These are phyloP conservation scores for Bromus sterilis DNA, from an alignment of 176 grass and related monocot species.

Conservation along the genomic window DNA sequence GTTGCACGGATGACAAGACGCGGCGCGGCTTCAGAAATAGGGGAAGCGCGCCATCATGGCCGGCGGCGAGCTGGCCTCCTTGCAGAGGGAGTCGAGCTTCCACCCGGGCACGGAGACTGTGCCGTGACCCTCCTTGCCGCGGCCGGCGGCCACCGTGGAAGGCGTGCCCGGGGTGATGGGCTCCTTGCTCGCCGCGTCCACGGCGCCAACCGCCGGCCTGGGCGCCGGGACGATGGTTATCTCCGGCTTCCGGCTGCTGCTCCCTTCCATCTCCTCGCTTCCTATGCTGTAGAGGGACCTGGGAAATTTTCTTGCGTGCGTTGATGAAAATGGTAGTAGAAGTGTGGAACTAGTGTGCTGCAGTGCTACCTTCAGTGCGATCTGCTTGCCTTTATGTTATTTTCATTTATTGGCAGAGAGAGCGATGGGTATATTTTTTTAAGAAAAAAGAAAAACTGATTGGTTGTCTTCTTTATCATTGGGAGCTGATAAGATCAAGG, in stretches of 20 bases:
- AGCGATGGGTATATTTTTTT: neutral
- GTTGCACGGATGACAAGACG: neutral
- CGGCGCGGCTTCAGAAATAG: conserved; percentile 41
- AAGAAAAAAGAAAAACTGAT: neutral
- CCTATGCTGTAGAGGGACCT: neutral
- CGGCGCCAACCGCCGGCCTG: neutral
- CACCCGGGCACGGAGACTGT: conserved; percentile 42
- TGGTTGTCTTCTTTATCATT: neutral
- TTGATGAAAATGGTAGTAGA: neutral
- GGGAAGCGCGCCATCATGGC: conserved; percentile 41
- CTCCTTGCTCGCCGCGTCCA: conserved; percentile 12
- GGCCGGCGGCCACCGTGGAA: neutral
- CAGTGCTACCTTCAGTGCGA: neutral
- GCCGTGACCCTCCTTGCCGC: neutral
- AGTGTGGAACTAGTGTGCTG: neutral
- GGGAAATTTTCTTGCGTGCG: neutral
- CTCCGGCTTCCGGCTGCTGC: conserved; percentile 16
- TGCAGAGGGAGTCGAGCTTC: conserved; percentile 71
- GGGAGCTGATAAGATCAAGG: conserved; percentile 28
- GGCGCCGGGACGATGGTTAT: conserved; percentile 10
- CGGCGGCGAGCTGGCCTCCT: conserved; percentile 22
- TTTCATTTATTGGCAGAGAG: neutral
- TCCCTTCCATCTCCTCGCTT: conserved; percentile 31
- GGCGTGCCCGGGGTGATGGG: conserved; percentile 36
- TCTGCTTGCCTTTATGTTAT: neutral